phyloP scores from a whole-genome alignment of 192 early-diverging fungal genomes.

The Jimgerdemannia lactiflua region DNA sequence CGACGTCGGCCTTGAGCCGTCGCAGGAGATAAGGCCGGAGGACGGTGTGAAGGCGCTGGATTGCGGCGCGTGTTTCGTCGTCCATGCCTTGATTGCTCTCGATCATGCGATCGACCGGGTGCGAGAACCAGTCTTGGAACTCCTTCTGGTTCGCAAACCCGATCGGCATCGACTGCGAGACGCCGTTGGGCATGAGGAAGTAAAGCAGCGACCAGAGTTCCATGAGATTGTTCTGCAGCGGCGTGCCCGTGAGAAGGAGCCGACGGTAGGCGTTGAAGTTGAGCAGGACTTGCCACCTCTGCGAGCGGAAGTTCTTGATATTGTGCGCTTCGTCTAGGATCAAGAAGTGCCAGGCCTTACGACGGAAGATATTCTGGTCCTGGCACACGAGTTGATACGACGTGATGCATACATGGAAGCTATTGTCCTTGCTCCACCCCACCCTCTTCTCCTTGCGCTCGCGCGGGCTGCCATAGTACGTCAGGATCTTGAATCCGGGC shows the following conservation, averaged over 20 bases:
- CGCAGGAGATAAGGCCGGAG: constrained; percentile 61
- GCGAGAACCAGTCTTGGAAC: constrained; percentile 86
- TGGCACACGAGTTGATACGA: constrained; percentile 60
- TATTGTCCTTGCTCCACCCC: constrained; percentile 57
- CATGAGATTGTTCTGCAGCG: constrained; percentile 84
- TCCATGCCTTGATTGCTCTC: constrained; percentile 41
- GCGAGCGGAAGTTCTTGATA: constrained; percentile 77
- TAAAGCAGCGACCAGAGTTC: constrained; percentile 88
- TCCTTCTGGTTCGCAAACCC: constrained; percentile 80
- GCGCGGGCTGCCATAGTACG: constrained; percentile 68
- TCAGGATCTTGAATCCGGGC: constrained; percentile 69
- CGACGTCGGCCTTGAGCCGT: constrained; percentile 64
- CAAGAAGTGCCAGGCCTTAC: constrained; percentile 65
- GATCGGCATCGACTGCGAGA: constrained; percentile 55
- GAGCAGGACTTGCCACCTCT: constrained; percentile 73
- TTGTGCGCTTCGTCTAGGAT: constrained; percentile 70
- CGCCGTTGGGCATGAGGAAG: constrained; percentile 78
- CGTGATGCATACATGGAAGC: constrained; percentile 63
- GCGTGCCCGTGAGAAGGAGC: constrained; percentile 83
- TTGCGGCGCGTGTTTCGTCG: constrained; percentile 51
- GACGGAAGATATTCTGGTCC: constrained; percentile 53
- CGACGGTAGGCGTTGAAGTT: constrained; percentile 63
- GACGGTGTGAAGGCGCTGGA: constrained; percentile 59
- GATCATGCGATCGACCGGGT: constrained; percentile 81
- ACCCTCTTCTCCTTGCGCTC: constrained; percentile 62